phyloP scores from a whole-genome alignment of 192 early-diverging fungal species.

The Backusella australiensis region DNA sequence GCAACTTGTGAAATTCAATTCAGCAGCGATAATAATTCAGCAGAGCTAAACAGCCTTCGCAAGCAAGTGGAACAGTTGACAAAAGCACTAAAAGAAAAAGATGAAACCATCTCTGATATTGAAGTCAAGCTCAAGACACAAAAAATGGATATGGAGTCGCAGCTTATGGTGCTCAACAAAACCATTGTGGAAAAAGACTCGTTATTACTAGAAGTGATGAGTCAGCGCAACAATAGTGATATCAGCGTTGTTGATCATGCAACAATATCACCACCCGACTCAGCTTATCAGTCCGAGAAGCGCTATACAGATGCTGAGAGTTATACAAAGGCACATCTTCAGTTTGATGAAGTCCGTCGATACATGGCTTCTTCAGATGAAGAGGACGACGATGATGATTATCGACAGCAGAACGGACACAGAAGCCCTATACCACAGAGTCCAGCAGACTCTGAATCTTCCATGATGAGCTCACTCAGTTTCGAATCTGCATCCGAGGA shows the following conservation, averaged over 20 bases:
- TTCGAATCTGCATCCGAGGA: neutral
- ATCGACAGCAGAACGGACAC: neutral
- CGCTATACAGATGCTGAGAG: neutral
- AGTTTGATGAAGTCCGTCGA: neutral
- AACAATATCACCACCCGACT: neutral
- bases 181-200: slow-evolving; percentile 10
- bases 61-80: neutral
- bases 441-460: neutral
- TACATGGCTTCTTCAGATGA: neutral
- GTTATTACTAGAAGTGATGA: slow-evolving; percentile 3
- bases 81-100: neutral
- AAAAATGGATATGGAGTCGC: slow-evolving; percentile 11
- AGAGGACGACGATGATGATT: neutral
- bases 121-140: neutral
- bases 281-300: neutral
- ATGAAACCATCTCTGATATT: neutral
- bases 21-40: neutral
- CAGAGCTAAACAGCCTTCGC: neutral
- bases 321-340: slow-evolving; percentile 1
- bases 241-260: neutral
- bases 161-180: slow-evolving; percentile 9
- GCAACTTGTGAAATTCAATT: neutral
- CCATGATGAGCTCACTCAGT: neutral
- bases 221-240: slow-evolving; percentile 9
- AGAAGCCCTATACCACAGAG: neutral